A percentile compares a stretch with the other conserved stretches of the same genome.
Conservation (phyloP, 371 early-diverging fungal species). For the Saksenaea oblongispora region DNA sequence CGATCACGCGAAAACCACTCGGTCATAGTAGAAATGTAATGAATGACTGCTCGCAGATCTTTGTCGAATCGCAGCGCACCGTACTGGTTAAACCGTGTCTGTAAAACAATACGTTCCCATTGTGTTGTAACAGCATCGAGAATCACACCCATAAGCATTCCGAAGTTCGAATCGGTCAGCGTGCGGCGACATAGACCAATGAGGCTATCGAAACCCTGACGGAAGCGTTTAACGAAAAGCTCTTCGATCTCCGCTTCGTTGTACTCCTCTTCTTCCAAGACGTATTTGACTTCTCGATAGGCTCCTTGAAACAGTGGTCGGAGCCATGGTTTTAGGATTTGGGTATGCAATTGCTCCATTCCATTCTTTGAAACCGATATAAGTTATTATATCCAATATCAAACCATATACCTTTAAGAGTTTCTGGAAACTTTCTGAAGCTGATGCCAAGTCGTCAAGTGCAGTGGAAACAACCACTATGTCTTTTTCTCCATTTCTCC, state of each 20-base stretch:
- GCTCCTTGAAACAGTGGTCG: constrained; percentile 78
- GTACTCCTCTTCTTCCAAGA: constrained; percentile 89
- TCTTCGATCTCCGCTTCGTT: constrained; percentile 79
- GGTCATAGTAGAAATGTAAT: constrained; percentile 67
- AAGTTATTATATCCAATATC: not conserved
- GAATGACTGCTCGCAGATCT: constrained; percentile 77
- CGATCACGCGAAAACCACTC: constrained; percentile 71
- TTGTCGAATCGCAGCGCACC: constrained; percentile 88
- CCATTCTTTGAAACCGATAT: constrained; percentile 55
- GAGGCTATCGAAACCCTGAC: constrained; percentile 62
- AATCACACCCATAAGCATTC: constrained; percentile 58
- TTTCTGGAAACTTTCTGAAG: constrained; percentile 62
- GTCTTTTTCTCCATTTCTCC: constrained; percentile 48
- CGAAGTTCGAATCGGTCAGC: constrained; percentile 71
- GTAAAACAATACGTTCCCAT: constrained; percentile 86
- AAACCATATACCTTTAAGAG: constrained; percentile 54
- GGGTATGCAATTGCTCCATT: constrained; percentile 76
- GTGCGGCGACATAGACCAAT: constrained; percentile 43
- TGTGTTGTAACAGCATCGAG: constrained; percentile 71
- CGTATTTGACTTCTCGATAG: constrained; percentile 85
- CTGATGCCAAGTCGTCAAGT: constrained; percentile 55
- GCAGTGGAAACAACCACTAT: constrained; percentile 48
- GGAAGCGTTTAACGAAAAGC: constrained; percentile 77
- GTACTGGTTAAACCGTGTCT: constrained; percentile 84
- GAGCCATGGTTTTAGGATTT: constrained; percentile 79